Conservation (phyloP, 345 rosid species). For the Acer campestre region DNA sequence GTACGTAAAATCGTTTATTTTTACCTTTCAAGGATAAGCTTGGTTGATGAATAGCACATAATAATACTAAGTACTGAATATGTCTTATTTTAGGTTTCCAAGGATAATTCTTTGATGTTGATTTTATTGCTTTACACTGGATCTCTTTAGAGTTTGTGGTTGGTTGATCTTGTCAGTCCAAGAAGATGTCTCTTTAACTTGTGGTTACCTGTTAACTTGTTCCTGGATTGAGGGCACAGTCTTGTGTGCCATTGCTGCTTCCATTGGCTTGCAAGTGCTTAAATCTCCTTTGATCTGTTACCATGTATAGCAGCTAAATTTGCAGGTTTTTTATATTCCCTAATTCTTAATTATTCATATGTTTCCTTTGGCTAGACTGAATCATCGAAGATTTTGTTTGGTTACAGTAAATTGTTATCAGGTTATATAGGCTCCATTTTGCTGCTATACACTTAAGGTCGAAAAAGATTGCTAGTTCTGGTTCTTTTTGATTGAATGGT, state of each 20-base stretch:
- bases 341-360: neutral
- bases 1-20: neutral
- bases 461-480: neutral
- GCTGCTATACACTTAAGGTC: too few relatives aligned
- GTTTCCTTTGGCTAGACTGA: neutral
- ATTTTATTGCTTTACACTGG: neutral
- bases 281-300: neutral
- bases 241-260: neutral
- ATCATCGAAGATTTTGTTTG: neutral
- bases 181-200: neutral
- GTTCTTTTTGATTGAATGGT: neutral
- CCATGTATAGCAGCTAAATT: neutral
- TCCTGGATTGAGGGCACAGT: neutral
- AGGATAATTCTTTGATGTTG: neutral
- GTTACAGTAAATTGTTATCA: too few relatives aligned
- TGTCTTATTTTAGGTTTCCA: neutral
- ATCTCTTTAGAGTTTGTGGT: neutral
- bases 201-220: neutral
- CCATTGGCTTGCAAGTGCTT: neutral
- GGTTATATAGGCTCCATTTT: too few relatives aligned
- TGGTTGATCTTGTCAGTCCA: neutral
- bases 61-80: neutral
- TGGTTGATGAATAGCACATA: conserved; percentile 1
- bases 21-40: neutral
- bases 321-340: neutral